A percentile compares a stretch with the other conserved stretches of the same genome.
Conservation (phyloP, 2,329 filamentous ascomycete genomes). For the Phialophora chinensis region DNA sequence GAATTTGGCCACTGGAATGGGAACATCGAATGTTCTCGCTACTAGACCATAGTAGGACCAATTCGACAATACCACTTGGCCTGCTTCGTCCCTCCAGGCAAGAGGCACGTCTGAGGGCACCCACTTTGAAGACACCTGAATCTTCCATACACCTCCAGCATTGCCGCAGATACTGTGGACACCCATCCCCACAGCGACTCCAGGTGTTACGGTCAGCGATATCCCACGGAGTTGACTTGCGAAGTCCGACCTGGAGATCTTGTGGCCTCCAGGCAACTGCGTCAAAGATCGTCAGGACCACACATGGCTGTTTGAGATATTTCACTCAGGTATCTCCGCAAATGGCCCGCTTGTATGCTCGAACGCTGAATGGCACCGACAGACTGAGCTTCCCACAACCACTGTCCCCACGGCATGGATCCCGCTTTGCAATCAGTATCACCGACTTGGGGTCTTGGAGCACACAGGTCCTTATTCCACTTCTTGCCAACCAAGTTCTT, state of each 20-base stretch:
- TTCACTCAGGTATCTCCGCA: background rate
- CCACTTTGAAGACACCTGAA: background rate
- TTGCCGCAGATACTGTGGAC: background rate
- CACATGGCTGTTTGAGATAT: background rate
- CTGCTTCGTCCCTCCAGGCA: background rate
- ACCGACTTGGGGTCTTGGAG: background rate
- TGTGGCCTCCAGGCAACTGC: background rate
- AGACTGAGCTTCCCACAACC: too few species aligned
- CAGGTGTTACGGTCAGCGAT: background rate
- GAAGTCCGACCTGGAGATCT: background rate
- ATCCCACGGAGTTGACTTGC: background rate
- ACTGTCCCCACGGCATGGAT: too few species aligned
- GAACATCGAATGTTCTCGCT: too few species aligned
- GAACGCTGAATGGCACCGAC: background rate
- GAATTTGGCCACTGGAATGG: too few species aligned
- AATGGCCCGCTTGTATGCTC: background rate
- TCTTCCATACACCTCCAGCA: background rate
- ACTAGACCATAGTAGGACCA: background rate
- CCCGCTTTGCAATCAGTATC: too few species aligned
- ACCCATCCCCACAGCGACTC: background rate
- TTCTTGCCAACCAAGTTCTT: background rate
- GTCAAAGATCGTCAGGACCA: background rate
- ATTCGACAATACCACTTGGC: background rate
- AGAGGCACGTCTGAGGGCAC: background rate
- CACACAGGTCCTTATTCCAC: background rate